Conservation (phyloP, 805 yeast species). For the Yarrowia sp. region DNA sequence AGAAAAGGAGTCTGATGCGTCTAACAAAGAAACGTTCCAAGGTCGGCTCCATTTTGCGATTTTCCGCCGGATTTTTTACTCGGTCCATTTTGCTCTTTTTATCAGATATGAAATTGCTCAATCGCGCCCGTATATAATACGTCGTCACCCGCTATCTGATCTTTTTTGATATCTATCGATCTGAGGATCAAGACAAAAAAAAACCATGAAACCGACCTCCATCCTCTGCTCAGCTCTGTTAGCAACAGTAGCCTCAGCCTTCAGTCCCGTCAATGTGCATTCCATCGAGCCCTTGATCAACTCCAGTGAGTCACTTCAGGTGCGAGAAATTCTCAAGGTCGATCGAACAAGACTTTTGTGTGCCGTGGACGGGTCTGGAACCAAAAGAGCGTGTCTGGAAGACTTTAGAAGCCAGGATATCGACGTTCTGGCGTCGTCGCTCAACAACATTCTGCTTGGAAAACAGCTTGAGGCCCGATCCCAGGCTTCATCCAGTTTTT, state of each 20-base stretch:
- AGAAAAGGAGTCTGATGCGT: not conserved
- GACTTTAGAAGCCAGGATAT: not conserved
- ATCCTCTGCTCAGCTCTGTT: not conserved
- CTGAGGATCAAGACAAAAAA: not conserved
- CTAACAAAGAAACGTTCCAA: not conserved
- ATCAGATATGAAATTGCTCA: constrained; percentile 1
- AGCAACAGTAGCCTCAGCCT: not conserved
- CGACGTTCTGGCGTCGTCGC: not conserved
- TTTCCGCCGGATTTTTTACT: not conserved
- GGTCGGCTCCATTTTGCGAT: not conserved
- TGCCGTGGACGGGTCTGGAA: not conserved
- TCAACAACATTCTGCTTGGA: constrained; percentile 14
- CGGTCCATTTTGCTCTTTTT: not conserved
- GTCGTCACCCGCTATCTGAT: not conserved
- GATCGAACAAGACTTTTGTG: not conserved
- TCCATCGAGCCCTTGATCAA: constrained; percentile 11
- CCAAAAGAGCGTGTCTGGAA: not conserved
- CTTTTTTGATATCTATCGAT: not conserved
- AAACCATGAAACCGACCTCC: not conserved
- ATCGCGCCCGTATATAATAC: not conserved
- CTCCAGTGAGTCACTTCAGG: not conserved
- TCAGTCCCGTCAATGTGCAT: not conserved
- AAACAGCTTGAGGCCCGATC: constrained; percentile 8
- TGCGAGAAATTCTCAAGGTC: constrained; percentile 3
- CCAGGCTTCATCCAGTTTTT: not conserved